A percentile compares a stretch with the other conserved stretches of the same genome.
Evolutionary conservation across 495 filamentous ascomycete species (phyloP).

Genomic region (Penicillium simplicissimum): DNA sequence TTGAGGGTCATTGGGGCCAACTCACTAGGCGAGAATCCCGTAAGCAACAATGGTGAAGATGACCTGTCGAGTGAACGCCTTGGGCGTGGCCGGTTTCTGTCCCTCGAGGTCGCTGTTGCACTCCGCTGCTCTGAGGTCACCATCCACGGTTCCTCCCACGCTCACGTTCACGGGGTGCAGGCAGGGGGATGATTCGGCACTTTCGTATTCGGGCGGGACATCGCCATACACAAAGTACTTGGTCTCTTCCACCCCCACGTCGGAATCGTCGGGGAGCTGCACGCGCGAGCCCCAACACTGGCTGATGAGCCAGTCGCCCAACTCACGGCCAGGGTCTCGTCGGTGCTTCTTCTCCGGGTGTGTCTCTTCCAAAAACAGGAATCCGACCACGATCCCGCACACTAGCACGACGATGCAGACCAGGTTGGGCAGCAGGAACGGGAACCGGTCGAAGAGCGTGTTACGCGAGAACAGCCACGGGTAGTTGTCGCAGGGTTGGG

Average conservation of each 20-base stretch:
- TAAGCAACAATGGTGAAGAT: slow-evolving; percentile 82
- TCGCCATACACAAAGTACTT: slow-evolving; percentile 55
- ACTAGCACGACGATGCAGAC: slow-evolving; percentile 80
- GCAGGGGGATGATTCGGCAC: slow-evolving; percentile 65
- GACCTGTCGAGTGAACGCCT: slow-evolving; percentile 78
- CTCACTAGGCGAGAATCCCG: slow-evolving; percentile 94
- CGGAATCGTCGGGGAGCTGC: slow-evolving; percentile 37
- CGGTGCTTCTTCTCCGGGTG: slow-evolving; percentile 79
- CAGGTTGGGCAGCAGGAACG: slow-evolving; percentile 91
- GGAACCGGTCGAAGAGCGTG: slow-evolving; percentile 78
- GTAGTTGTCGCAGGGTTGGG: slow-evolving; percentile 79
- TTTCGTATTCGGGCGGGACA: slow-evolving; percentile 63
- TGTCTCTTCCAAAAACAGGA: slow-evolving; percentile 93
- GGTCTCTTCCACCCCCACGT: slow-evolving; percentile 43
- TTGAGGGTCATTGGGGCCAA: slow-evolving; percentile 26
- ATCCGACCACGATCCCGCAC: slow-evolving; percentile 76
- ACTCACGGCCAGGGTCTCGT: slow-evolving; percentile 72
- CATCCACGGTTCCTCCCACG: background rate
- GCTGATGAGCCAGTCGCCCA: slow-evolving; percentile 71
- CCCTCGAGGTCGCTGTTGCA: slow-evolving; percentile 54
- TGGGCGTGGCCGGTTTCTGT: slow-evolving; percentile 41
- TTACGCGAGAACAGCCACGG: slow-evolving; percentile 72
- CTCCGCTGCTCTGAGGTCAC: slow-evolving; percentile 31
- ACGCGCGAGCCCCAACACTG: slow-evolving; percentile 45
- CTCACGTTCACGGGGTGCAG: slow-evolving; percentile 39